Conservation (phyloP, 352 stramenopile species). For the Phytophthora melonis region DNA sequence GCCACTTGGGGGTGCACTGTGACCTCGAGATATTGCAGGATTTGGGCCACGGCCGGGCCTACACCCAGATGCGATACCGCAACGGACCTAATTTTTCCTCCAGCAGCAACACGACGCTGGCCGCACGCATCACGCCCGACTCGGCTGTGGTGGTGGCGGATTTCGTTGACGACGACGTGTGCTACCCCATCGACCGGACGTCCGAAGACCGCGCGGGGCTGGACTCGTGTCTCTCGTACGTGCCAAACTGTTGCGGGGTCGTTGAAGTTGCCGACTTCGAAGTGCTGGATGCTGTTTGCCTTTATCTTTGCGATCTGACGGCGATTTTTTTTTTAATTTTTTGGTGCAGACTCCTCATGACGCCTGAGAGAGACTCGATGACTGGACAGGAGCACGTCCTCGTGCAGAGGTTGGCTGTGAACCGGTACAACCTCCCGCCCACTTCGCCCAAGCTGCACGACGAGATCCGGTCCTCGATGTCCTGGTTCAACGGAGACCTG, state of each 20-base stretch:
- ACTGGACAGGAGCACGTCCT: constrained; percentile 53
- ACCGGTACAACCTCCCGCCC: constrained; percentile 61
- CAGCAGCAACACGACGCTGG: constrained; percentile 54
- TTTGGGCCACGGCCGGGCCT: constrained; percentile 38
- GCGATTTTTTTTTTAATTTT: constrained; percentile 3
- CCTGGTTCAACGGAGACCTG: constrained; percentile 71
- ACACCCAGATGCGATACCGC: constrained; percentile 54
- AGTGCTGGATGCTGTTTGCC: background rate
- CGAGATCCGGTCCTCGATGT: constrained; percentile 55
- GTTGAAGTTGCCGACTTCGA: constrained; percentile 26
- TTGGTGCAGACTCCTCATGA: constrained; percentile 45
- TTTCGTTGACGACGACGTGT: constrained; percentile 55
- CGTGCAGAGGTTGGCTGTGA: constrained; percentile 54
- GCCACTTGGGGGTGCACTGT: constrained; percentile 38
- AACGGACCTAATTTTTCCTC: constrained; percentile 50
- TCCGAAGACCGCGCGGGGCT: constrained; percentile 32
- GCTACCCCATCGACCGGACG: constrained; percentile 41
- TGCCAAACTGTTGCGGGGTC: constrained; percentile 21
- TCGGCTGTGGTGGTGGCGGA: constrained; percentile 55
- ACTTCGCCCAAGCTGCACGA: constrained; percentile 53
- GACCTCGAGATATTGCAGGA: constrained; percentile 48
- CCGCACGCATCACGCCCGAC: constrained; percentile 37
- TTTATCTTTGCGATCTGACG: constrained; percentile 21
- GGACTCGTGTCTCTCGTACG: constrained; percentile 46
- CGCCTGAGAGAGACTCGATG: constrained; percentile 35